Conservation (phyloP, 2,329 filamentous ascomycete genomes). For the Clonostachys sp. region DNA sequence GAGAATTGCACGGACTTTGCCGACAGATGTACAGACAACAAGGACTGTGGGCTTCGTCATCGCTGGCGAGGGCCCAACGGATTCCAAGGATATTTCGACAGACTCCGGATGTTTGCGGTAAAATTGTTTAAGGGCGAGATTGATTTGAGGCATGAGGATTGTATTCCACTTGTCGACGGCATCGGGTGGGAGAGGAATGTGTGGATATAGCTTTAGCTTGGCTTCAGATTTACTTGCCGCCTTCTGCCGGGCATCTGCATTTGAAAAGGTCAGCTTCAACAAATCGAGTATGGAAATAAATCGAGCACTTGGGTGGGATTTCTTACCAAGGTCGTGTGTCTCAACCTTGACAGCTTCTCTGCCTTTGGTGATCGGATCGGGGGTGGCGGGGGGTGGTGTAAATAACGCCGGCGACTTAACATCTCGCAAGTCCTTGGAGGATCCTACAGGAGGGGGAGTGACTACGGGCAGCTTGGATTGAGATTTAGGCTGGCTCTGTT, state of each 20-base stretch:
- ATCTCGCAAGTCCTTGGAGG: constrained; percentile 1
- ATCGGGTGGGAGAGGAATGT: constrained; percentile 52
- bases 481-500: constrained; percentile 11
- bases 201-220: constrained; percentile 55
- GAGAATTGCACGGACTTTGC: constrained; percentile 66
- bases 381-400: background rate
- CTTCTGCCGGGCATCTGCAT: background rate
- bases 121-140: constrained; percentile 64
- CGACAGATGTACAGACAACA: constrained; percentile 71
- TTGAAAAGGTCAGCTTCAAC: background rate
- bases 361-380: background rate
- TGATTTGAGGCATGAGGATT: constrained; percentile 67
- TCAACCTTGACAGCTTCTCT: background rate
- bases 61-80: constrained; percentile 64
- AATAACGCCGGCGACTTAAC: constrained; percentile 1
- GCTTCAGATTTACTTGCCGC: constrained; percentile 14
- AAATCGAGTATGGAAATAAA: background rate
- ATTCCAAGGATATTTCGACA: constrained; percentile 72
- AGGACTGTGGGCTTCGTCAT: constrained; percentile 69
- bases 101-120: constrained; percentile 72
- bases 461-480: background rate
- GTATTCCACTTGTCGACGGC: constrained; percentile 69
- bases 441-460: background rate
- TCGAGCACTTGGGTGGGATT: too few relatives aligned
- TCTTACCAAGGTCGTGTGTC: background rate